Evolutionary conservation across 192 early-diverging fungal genomes (phyloP).

Genomic region (Paraglomus brasilianum): DNA sequence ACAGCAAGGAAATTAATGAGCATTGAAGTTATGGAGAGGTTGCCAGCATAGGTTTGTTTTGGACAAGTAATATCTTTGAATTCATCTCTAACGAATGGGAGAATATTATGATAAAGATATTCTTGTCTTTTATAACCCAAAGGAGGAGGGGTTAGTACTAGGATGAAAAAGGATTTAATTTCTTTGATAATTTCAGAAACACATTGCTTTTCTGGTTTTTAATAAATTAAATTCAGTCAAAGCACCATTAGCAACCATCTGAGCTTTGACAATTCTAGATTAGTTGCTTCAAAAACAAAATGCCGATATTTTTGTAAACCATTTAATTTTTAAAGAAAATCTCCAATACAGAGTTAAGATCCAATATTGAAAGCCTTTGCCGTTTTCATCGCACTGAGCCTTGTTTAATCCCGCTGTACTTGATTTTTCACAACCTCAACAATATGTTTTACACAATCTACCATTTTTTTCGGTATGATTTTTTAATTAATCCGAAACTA

Average conservation of each 20-base stretch:
- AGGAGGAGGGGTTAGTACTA: not conserved
- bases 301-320: constrained; percentile 10
- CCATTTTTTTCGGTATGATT: not conserved
- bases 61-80: constrained; percentile 16
- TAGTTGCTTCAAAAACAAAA: not conserved
- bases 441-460: constrained; percentile 6
- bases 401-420: constrained; percentile 6
- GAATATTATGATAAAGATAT: constrained; percentile 10
- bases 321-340: constrained; percentile 6
- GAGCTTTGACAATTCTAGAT: constrained; percentile 14
- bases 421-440: constrained; percentile 10
- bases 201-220: not conserved
- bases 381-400: not conserved
- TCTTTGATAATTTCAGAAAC: not conserved
- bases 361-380: constrained; percentile 14
- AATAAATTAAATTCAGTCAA: not conserved
- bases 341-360: not conserved
- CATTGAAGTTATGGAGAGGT: too few relatives aligned
- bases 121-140: not conserved
- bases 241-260: not conserved
- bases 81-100: constrained; percentile 7
- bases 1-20: too few relatives aligned
- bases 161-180: not conserved
- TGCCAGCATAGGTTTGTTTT: constrained; percentile 3
- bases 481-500: constrained; percentile 10